Evolutionary conservation across 345 rosid genomes (phyloP).

Genomic region (Eucalyptus cloeziana): DNA sequence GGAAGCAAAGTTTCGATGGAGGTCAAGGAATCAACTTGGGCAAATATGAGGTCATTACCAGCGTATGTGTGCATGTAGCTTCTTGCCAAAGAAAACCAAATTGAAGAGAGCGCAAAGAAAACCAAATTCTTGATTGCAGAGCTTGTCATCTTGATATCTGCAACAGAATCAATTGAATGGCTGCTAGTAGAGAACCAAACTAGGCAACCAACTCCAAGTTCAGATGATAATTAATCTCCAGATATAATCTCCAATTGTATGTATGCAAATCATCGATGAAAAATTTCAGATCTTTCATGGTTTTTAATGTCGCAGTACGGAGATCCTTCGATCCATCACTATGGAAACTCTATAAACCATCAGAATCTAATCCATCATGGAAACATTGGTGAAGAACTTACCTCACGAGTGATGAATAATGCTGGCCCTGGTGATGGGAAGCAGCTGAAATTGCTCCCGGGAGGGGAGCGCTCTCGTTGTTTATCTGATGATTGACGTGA

Average conservation of each 20-base stretch:
- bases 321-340: background rate
- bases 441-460: background rate
- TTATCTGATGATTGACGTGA: background rate
- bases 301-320: background rate
- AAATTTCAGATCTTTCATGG: background rate
- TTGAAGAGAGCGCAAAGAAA: conserved; percentile 22
- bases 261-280: background rate
- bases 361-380: background rate
- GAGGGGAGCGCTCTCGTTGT: background rate
- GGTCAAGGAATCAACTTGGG: conserved; percentile 86
- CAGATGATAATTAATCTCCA: background rate
- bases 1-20: conserved; percentile 90
- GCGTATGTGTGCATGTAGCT: conserved; percentile 88
- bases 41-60: conserved; percentile 22
- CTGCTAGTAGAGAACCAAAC: background rate
- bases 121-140: conserved; percentile 4
- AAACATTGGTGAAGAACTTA: background rate
- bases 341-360: background rate
- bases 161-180: background rate
- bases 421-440: background rate
- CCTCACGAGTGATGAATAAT: background rate
- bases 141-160: background rate
- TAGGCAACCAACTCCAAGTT: background rate
- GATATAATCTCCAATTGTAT: background rate
- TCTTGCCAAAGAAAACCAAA: conserved; percentile 81